Evolutionary conservation across 2,329 filamentous ascomycete genomes (phyloP), one percentile per base, ranked within the genome.

Genomic region (Claviceps pazoutovae): DNA sequence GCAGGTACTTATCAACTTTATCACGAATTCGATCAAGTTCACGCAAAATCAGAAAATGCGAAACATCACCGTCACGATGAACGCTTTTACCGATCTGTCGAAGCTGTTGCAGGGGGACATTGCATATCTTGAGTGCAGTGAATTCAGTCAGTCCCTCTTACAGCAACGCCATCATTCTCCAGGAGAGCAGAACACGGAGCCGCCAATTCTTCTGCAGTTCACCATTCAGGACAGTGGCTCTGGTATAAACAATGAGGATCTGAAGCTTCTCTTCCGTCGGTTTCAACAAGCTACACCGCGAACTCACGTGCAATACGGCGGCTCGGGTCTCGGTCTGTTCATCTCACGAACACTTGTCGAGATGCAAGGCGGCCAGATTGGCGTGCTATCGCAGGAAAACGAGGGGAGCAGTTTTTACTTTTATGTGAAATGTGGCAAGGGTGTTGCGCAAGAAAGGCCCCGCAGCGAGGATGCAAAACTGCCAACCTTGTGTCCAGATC

Each of bases 351-450:
- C 86, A 58, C 68, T 89, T 48, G 85, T 83, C 1, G 84, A 88
- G 61, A 68, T 89, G 46, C 85, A 88, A 66, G 85, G 85, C 11
- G 85, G 85, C 2, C 83, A 87, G 61, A 87, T 89, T 53, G 84
- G 84, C 8, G 83, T 89, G 3, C 73, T 76, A 3, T 53, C 51
- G 19, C 48, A 46, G 30, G 48, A 50, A 19, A 46, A 53, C 9
- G 36, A 53, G 39, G 51, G 51, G n/a, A 53, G 51, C 44, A 53
- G 39, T 17, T 53, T 53, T n/a, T 50, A 51, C n/a, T 53, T 53
- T 42, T 53, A 47, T 21, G 38, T 53, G 2, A 14, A 17, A 37
- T 53, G 51, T 16, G 41, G 36, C 9, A 46, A 48, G 19, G 37
- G 43, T 16, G n/a, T 11, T 34, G 19, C 23, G 13, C 14, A 11